Conservation (phyloP, 192 early-diverging fungal genomes). For the Umbelopsis sp. region DNA sequence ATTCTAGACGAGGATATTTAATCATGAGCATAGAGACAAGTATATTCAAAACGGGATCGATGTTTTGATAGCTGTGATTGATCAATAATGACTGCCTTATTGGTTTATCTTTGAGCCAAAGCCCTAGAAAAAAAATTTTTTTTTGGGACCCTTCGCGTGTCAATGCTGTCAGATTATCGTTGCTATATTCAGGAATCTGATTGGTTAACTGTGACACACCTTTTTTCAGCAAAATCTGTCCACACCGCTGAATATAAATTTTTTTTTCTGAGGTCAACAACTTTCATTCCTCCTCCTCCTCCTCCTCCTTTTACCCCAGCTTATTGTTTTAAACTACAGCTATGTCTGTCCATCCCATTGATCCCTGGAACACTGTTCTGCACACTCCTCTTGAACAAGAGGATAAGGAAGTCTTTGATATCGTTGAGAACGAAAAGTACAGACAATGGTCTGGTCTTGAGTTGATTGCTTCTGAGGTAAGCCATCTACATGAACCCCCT, state of each 20-base stretch:
- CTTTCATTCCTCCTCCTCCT: background rate
- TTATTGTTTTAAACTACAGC: background rate
- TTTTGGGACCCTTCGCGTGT: no score
- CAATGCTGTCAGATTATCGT: background rate
- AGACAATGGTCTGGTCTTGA: slow-evolving; percentile 98
- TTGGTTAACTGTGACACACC: slow-evolving; percentile 9
- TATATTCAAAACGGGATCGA: no score
- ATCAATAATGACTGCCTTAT: no score
- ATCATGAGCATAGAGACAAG: no score
- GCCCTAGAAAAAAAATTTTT: background rate
- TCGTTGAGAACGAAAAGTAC: slow-evolving; percentile 98
- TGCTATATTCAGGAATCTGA: background rate
- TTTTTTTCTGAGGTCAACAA: no score
- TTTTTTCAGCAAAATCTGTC: background rate
- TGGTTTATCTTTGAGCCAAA: background rate
- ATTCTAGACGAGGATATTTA: no score
- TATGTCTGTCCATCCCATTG: slow-evolving; percentile 39
- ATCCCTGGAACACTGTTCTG: slow-evolving; percentile 72
- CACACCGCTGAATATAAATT: background rate
- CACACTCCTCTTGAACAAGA: slow-evolving; percentile 91
- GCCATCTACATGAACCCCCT: background rate
- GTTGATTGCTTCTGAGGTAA: slow-evolving; percentile 97
- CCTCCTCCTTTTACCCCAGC: background rate
- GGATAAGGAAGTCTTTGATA: slow-evolving; percentile 89
- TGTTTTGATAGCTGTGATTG: no score